phyloP scores from a whole-genome alignment of 306 rosid genomes.

The Medicago lupulina region DNA sequence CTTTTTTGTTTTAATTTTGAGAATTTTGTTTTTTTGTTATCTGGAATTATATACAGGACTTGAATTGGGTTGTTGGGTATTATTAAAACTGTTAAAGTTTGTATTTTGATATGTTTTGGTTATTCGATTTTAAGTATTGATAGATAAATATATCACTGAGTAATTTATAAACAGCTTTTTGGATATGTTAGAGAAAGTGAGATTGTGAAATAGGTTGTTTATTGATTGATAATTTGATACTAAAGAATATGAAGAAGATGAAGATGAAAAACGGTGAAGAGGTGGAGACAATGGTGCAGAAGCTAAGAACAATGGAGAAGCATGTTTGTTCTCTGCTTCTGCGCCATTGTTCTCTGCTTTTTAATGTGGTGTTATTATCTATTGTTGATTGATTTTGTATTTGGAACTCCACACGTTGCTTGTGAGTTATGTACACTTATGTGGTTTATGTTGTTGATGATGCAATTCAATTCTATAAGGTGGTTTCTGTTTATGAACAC shows the following conservation, averaged over 20 bases:
- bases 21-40: not conserved
- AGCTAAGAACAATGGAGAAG: not conserved
- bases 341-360: not conserved
- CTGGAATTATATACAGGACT: not conserved
- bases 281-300: not conserved
- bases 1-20: not conserved
- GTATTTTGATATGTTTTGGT: not conserved
- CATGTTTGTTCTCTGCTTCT: not conserved
- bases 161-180: not conserved
- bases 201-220: constrained; percentile 1
- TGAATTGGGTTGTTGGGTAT: constrained; percentile 12
- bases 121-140: constrained; percentile 1
- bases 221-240: too few species aligned
- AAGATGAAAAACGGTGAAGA: not conserved
- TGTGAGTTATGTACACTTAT: not conserved
- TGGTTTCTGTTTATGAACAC: constrained; percentile 14
- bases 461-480: not conserved
- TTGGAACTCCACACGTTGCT: not conserved
- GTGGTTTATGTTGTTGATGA: not conserved
- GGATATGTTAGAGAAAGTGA: not conserved
- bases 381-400: not conserved
- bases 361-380: not conserved
- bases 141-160: not conserved
- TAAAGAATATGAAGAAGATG: constrained; percentile 1
- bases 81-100: not conserved